Base-by-base conservation (phyloP, 1,139 yeast species). In the Lodderomyces metapsilosis region DNA sequence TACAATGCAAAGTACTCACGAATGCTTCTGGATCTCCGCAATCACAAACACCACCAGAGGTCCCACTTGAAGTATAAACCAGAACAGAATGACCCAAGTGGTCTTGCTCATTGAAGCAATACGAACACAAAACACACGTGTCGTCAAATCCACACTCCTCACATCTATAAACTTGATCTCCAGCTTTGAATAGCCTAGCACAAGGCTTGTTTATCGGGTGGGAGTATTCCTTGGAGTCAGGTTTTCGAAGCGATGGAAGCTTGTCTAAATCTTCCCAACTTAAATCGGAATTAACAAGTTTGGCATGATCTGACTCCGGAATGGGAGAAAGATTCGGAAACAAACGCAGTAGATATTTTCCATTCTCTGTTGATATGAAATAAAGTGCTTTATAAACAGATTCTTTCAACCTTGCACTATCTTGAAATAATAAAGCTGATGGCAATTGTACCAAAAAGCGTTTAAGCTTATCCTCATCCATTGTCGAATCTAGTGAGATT, bases 11-110 rank as follows among this genome's bases (percentile, higher is more conserved):
- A 3, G 66, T 62, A 5, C 57, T 59, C 24, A 68, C 74, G 82
- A 95, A 91, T 0, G 96, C 95, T 47, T 84, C 88, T 0, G 77
- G 72, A 57, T 92, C 96, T 2, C 98, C 97, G 64, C 98, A 92
- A 58, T 92, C 97, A 59, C 98, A 92, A 17, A 84, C 76, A 2
- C 91, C 88, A 9, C 74, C 78, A 38, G 69, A 68, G 5, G 53
- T 52, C 1, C 78, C 82, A 2, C 59, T 50, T 3, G 87, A 73
- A 9, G 68, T 65, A 48, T 75, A 74, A 35, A 78, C 73, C 16
- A 70, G 62, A 3, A 85, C 86, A 46, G 76, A 76, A 56, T 85
- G 94, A 37, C 74, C 80, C 12, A 62, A 54, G 57, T 85, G 95
- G 52, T 84, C 88, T 2, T 71, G 70, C 42, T 76, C 74, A 56